Base-by-base conservation (phyloP, 1,139 yeast genomes). In the Lodderomyces parapsilosis region DNA sequence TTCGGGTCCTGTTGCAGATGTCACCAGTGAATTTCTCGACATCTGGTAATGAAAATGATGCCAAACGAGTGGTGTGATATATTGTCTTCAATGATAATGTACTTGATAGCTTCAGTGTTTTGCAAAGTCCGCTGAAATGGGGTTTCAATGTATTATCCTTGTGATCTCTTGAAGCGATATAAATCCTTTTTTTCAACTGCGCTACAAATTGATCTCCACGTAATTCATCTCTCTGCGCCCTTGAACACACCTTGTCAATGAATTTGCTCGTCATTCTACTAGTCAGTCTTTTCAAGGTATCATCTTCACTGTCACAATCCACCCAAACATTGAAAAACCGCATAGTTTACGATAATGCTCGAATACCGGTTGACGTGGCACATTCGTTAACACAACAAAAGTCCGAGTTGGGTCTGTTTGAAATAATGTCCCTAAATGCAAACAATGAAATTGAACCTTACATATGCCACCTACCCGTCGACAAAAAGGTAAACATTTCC, bases 391-490 rank as follows among this genome's bases (percentile, higher is more conserved):
- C 54, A 11, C 40, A 40, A 15, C 34, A 47, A 36, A 43, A 45
- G 20, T 41, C 40, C 4, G 35, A 45, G 20, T 49, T 48, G 24
- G 57, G 53, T 3, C 49, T 57, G 2, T 65, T 61, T 48, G 64
- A 66, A 34, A 44, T 56, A 2, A 27, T 66, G 32, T 15, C 33
- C 2, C n/a, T 30, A 17, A 15, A 6, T 2, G 44, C 46, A 1
- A 40, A 41, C 4, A 43, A 48, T 27, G 40, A 43, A 2, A 23
- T 49, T 13, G 44, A 42, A 5, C 41, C 53, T 18, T 49, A 56
- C 24, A 34, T 60, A 13, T 62, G 66, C 45, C 55, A 52, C 24
- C 31, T 60, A 18, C 66, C 66, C 1, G 41, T 37, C 1, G 46
- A 41, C 6, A 35, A 27, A 20, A 38, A 45, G 13, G 8, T 44